Conservation (phyloP, 257 asterid species). For the Perilla frutescens region DNA sequence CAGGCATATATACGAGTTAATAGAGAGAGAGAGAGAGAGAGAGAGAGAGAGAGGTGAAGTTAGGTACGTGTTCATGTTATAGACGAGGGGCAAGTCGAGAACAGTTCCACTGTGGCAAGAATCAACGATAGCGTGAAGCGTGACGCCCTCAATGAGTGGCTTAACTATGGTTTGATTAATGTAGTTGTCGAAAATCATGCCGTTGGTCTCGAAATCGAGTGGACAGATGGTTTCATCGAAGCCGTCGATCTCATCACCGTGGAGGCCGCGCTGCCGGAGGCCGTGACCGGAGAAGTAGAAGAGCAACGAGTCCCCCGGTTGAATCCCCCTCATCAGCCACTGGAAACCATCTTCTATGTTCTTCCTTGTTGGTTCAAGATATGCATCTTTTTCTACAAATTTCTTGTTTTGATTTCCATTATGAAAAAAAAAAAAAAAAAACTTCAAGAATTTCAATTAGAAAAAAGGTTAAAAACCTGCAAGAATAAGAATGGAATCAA, state of each 20-base stretch:
- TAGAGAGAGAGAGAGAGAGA: not conserved
- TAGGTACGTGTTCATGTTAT: constrained; percentile 45
- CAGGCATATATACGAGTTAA: no score
- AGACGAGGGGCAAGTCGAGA: constrained; percentile 66
- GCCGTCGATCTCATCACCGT: constrained; percentile 48
- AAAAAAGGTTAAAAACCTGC: constrained; percentile 48
- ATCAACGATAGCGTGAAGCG: constrained; percentile 74
- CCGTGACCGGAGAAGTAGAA: constrained; percentile 53
- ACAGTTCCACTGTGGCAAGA: constrained; percentile 86
- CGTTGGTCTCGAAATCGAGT: constrained; percentile 58
- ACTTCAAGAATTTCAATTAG: not conserved
- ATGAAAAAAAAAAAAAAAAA: not conserved
- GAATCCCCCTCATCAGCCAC: constrained; percentile 45
- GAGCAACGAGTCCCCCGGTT: constrained; percentile 46
- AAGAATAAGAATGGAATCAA: constrained; percentile 56
- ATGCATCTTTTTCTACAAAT: constrained; percentile 51
- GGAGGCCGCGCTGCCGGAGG: constrained; percentile 26
- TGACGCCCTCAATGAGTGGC: constrained; percentile 58
- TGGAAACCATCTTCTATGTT: constrained; percentile 41
- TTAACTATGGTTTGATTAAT: constrained; percentile 56
- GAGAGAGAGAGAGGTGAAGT: not conserved
- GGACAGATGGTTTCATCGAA: constrained; percentile 58
- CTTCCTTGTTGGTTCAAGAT: constrained; percentile 55
- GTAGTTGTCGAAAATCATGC: constrained; percentile 61
- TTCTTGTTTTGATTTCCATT: no score